Evolutionary conservation across 1,284 basidiomycete species (phyloP), one percentile per base, ranked within the genome.

Genomic region (Melampsora larici-populina): DNA sequence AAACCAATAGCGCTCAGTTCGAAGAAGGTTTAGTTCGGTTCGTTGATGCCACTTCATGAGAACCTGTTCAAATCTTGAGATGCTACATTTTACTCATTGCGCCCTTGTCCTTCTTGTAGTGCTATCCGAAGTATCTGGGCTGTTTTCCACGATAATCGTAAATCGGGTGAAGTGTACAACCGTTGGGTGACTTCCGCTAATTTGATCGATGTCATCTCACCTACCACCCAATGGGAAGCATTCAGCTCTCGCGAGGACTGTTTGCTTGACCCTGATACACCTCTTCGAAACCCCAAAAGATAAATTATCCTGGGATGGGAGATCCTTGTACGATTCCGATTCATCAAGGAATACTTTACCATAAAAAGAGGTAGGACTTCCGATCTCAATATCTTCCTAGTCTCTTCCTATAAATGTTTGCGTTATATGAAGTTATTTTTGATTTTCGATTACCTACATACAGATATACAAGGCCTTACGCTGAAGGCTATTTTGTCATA

Each of bases 181-280:
- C 90, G 91, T 1, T 95, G 92, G 89, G 87, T 88, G 79, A 85
- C 86, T 21, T 88, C 98, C 79, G 90, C 92, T 65, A 86, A 88
- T 77, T 88, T 91, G 82, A 93, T 98, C 90, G 88, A 90, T 64
- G 87, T 90, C 48, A 89, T 98, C 78, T 90, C 92, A 78, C 91
- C 97, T 5, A 95, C 97, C 84, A 88, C 91, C 79, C 96, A 99
- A 85, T 99, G 96, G 96, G 93, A 98, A 81, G 89, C 93, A 18
- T 98, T 99, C 84, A 91, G 93, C n/a, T 94, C 93, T 0, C 89
- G 96, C 70, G 91, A 90, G 48, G 96, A 98, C 85, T 96, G 98
- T 85, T 89, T 99, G 24, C 89, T 99, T 80, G 94, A 99, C 86
- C 96, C 96, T 1, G 94, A 97, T 84, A 98, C 95, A 18, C 96